Evolutionary conservation across 108 stramenopile species (phyloP).

Genomic region (Asterionellopsis glacialis): DNA sequence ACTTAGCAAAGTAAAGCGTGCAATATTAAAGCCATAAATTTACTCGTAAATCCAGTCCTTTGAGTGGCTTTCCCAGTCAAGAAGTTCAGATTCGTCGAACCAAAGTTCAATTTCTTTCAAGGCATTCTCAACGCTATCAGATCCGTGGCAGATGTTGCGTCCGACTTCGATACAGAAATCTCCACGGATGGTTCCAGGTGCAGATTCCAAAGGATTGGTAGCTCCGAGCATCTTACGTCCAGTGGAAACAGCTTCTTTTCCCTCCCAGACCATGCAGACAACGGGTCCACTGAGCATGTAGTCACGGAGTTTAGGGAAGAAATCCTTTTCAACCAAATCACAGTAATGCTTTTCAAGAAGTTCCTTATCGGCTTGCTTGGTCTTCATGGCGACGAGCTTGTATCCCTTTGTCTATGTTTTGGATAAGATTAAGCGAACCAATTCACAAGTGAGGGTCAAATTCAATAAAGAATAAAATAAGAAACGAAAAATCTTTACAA

Average conservation of each 20-base stretch:
- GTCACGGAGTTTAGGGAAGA: conserved; percentile 89
- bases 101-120: conserved; percentile 90
- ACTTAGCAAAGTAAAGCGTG: too few species aligned
- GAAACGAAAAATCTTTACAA: too few species aligned
- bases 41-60: conserved; percentile 90
- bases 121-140: conserved; percentile 91
- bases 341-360: conserved; percentile 87
- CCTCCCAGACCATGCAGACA: conserved; percentile 94
- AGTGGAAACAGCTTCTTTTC: conserved; percentile 84
- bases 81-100: conserved; percentile 83
- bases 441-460: too few species aligned
- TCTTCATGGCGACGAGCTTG: conserved; percentile 93
- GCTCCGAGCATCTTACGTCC: conserved; percentile 95
- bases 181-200: conserved; percentile 91
- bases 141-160: conserved; percentile 86
- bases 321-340: conserved; percentile 88
- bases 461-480: too few species aligned
- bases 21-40: neutral
- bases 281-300: conserved; percentile 84
- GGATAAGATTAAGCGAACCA: too few species aligned
- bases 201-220: conserved; percentile 88
- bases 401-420: conserved; percentile 68
- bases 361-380: conserved; percentile 73
- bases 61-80: conserved; percentile 70
- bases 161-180: conserved; percentile 84